Evolutionary conservation across 2,329 filamentous ascomycete genomes (phyloP).

Genomic region (Drechslera avenae): DNA sequence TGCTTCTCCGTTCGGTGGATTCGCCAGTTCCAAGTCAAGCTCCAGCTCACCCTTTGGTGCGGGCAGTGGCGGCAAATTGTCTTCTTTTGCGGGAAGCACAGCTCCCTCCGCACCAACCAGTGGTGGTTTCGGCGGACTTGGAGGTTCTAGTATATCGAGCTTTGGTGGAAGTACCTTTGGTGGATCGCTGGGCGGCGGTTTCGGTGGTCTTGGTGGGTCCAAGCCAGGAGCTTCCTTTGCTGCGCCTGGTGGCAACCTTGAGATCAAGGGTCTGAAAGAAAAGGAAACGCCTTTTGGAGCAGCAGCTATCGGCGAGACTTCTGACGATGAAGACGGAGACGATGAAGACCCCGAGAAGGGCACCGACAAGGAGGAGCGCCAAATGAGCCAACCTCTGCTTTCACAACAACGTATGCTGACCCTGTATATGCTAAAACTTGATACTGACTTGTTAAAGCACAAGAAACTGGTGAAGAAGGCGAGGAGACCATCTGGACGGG

Average conservation of each 20-base stretch:
- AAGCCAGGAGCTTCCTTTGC: conserved; percentile 70
- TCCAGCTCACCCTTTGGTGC: conserved; percentile 47
- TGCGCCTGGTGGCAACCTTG: conserved; percentile 57
- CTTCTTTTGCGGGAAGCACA: conserved; percentile 32
- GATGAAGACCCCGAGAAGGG: conserved; percentile 28
- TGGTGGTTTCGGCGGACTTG: conserved; percentile 45
- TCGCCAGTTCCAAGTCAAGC: conserved; percentile 20
- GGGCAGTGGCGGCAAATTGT: conserved; percentile 29
- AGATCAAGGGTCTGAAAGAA: conserved; percentile 55
- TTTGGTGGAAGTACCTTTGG: conserved; percentile 50
- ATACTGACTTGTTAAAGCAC: conserved; percentile 50
- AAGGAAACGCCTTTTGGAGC: conserved; percentile 79
- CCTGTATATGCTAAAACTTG: neutral
- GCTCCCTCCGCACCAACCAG: conserved; percentile 23
- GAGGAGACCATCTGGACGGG: conserved; percentile 77
- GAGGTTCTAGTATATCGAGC: conserved; percentile 38
- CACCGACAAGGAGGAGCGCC: conserved; percentile 41
- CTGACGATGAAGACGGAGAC: conserved; percentile 61
- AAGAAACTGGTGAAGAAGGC: conserved; percentile 86
- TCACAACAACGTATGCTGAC: conserved; percentile 67
- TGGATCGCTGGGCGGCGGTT: conserved; percentile 46
- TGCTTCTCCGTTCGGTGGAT: conserved; percentile 45
- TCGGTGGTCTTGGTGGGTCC: conserved; percentile 31
- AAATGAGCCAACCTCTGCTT: conserved; percentile 50
- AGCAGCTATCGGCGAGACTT: conserved; percentile 65